Evolutionary conservation across 805 yeast species (phyloP).

Genomic region (Suhomyces sp.): DNA sequence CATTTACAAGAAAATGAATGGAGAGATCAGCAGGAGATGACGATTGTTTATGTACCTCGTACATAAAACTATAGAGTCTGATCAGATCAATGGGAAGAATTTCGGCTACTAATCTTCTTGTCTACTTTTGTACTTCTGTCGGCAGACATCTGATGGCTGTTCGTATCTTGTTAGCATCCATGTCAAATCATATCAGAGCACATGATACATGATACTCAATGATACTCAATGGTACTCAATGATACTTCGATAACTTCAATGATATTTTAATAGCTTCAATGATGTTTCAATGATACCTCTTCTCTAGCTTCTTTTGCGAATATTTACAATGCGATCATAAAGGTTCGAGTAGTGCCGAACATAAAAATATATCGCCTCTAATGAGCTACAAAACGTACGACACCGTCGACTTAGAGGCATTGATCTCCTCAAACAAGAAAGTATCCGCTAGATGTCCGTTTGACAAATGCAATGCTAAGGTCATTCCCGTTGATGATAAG

Average conservation of each 20-base stretch:
- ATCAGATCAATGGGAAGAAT: too few species aligned
- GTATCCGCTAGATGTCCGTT: constrained; percentile 20
- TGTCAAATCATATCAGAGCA: too few species aligned
- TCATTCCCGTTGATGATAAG: constrained; percentile 18
- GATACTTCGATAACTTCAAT: too few species aligned
- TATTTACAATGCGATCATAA: neutral
- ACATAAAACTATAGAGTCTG: too few species aligned
- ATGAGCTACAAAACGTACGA: neutral
- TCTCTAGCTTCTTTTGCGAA: neutral
- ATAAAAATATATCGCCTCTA: neutral
- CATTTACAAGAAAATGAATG: neutral
- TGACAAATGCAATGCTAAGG: constrained; percentile 17
- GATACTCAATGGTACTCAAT: too few species aligned
- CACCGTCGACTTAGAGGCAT: neutral
- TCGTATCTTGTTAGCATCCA: too few species aligned
- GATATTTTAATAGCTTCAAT: too few species aligned
- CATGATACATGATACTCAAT: too few species aligned
- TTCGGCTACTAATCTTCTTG: too few species aligned
- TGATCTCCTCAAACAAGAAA: neutral
- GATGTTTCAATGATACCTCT: too few species aligned
- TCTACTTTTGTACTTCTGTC: too few species aligned
- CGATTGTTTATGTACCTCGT: neutral
- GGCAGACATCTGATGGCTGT: too few species aligned
- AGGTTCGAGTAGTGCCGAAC: neutral
- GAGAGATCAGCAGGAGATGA: neutral